These are phyloP conservation scores for Thymus quinquecostatus DNA, from an alignment of 257 asterid species.

Conservation along the genomic window DNA sequence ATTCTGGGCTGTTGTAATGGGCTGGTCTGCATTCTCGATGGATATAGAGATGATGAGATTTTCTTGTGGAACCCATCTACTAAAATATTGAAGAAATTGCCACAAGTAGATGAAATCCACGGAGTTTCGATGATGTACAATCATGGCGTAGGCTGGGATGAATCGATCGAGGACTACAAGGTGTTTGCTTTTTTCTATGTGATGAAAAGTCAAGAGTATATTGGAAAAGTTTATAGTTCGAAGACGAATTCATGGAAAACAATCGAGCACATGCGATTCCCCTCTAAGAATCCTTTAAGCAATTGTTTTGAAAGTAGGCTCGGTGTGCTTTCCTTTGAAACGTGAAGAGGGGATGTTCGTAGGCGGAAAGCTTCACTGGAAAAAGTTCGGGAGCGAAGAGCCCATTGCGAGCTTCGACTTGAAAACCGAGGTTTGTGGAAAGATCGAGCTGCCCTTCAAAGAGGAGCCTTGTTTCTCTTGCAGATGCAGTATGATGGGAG, in stretches of 20 bases:
- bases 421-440: too few relatives aligned
- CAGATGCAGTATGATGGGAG: too few relatives aligned
- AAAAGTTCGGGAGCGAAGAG: too few relatives aligned
- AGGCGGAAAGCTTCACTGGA: too few relatives aligned
- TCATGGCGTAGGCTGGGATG: constrained; percentile 50
- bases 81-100: constrained; percentile 35
- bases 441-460: too few relatives aligned
- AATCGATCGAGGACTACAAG: constrained; percentile 43
- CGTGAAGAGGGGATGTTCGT: too few relatives aligned
- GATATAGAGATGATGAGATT: neutral
- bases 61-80: constrained; percentile 48
- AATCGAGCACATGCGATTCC: constrained; percentile 24
- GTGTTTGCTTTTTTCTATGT: constrained; percentile 36
- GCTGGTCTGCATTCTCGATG: constrained; percentile 37
- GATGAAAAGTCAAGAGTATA: constrained; percentile 14
- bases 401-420: too few relatives aligned
- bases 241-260: constrained; percentile 25
- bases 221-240: constrained; percentile 42
- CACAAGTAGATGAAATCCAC: neutral
- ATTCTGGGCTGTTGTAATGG: constrained; percentile 52
- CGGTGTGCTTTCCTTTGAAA: too few relatives aligned
- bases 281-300: too few relatives aligned
- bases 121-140: neutral
- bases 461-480: too few relatives aligned
- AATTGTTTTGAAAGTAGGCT: too few relatives aligned